Evolutionary conservation across 257 asterid species (phyloP).

Genomic region (Linaria vulgaris): DNA sequence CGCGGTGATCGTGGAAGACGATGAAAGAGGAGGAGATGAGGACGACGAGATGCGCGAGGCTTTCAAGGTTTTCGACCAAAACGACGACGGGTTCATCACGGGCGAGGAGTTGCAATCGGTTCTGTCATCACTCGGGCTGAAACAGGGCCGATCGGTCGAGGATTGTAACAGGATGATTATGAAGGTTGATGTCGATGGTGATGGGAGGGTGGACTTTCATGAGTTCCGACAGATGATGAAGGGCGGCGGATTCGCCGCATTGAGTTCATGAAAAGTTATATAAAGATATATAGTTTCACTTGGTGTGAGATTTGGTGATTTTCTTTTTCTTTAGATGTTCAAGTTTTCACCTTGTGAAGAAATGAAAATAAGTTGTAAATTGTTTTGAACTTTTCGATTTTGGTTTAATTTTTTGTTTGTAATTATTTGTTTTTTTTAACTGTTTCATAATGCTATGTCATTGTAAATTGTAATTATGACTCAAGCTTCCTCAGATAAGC

Average conservation of each 20-base stretch:
- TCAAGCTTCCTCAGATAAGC: too few relatives aligned
- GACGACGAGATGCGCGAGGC: slow-evolving; percentile 51
- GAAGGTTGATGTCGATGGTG: slow-evolving; percentile 50
- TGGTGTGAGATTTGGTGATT: too few relatives aligned
- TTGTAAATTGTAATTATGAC: too few relatives aligned
- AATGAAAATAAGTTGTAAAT: slow-evolving; percentile 3
- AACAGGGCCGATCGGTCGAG: slow-evolving; percentile 42
- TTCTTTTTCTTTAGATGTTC: too few relatives aligned
- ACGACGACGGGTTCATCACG: slow-evolving; percentile 48
- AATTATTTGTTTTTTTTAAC: not conserved
- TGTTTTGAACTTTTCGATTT: not conserved
- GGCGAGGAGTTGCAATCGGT: slow-evolving; percentile 45
- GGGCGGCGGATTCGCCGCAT: slow-evolving; percentile 47
- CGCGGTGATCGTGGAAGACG: slow-evolving; percentile 36
- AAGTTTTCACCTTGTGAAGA: not conserved
- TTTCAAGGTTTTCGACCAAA: slow-evolving; percentile 45
- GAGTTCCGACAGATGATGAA: slow-evolving; percentile 58
- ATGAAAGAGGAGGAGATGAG: slow-evolving; percentile 32
- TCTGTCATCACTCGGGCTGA: slow-evolving; percentile 42
- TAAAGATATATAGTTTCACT: not conserved
- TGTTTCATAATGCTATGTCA: too few relatives aligned
- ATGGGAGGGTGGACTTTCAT: slow-evolving; percentile 44
- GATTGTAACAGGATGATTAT: slow-evolving; percentile 45
- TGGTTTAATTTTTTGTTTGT: not conserved
- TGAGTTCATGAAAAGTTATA: slow-evolving; percentile 26